Percentiles rank a stretch among this genome's conserved stretches.
phyloP scores from a whole-genome alignment of 805 yeast species.

The Cyberlindnera misumaiensis region DNA sequence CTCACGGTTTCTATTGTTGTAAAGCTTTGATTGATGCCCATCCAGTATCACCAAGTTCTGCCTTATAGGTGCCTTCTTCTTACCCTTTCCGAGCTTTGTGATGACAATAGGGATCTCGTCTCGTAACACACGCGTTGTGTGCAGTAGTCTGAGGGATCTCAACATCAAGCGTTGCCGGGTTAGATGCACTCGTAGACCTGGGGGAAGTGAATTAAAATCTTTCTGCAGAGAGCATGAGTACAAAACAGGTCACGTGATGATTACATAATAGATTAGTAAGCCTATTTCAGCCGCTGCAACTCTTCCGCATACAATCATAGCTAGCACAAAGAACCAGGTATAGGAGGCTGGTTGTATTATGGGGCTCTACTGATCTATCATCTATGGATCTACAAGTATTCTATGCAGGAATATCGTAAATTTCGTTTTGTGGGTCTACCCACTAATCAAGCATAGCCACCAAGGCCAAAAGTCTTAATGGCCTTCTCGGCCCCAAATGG shows the following conservation, averaged over 20 bases:
- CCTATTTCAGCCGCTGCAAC: too few relatives aligned
- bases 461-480: constrained; percentile 5
- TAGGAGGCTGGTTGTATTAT: too few relatives aligned
- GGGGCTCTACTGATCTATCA: too few relatives aligned
- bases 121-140: constrained; percentile 4
- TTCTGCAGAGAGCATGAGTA: too few relatives aligned
- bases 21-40: constrained; percentile 16
- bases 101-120: constrained; percentile 1
- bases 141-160: constrained; percentile 4
- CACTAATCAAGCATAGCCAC: constrained; percentile 2
- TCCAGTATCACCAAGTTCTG: constrained; percentile 18
- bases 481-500: constrained; percentile 15
- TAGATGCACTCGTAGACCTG: too few relatives aligned
- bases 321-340: too few relatives aligned
- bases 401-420: background rate
- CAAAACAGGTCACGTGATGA: too few relatives aligned
- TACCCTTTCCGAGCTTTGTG: constrained; percentile 16
- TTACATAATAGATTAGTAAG: too few relatives aligned
- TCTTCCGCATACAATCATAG: too few relatives aligned
- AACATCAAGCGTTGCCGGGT: background rate
- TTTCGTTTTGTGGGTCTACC: background rate
- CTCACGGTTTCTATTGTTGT: constrained; percentile 2
- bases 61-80: constrained; percentile 19
- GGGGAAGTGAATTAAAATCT: too few relatives aligned
- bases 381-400: background rate